These are phyloP conservation scores for Scutellaria galericulata DNA, from an alignment of 257 asterid species.

Conservation along the genomic window DNA sequence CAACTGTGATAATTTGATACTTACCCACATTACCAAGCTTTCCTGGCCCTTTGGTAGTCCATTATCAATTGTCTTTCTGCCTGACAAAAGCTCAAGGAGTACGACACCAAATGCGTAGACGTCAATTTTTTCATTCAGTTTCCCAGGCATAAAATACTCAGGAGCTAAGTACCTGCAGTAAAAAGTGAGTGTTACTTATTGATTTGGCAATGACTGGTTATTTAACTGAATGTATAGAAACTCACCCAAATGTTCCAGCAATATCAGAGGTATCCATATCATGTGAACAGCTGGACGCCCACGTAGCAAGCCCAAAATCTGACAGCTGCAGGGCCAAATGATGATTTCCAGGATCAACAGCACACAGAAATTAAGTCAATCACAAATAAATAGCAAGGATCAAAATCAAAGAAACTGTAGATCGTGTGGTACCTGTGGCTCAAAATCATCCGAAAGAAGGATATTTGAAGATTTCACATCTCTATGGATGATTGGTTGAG, in stretches of 20 bases:
- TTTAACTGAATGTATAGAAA: constrained; percentile 25
- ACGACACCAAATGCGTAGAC: constrained; percentile 86
- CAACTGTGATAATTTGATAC: constrained; percentile 33
- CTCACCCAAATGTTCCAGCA: constrained; percentile 93
- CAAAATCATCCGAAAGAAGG: constrained; percentile 76
- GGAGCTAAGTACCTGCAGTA: constrained; percentile 89
- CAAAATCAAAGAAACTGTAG: constrained; percentile 4
- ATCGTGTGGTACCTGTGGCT: constrained; percentile 63
- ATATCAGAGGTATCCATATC: constrained; percentile 62
- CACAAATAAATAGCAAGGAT: background rate
- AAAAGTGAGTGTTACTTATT: constrained; percentile 7
- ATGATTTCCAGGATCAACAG: constrained; percentile 16
- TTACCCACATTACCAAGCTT: constrained; percentile 86
- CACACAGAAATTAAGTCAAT: constrained; percentile 6
- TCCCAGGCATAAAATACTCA: constrained; percentile 78
- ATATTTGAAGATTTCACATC: constrained; percentile 91
- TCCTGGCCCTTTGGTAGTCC: constrained; percentile 63
- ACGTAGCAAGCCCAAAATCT: constrained; percentile 83
- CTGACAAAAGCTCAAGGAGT: constrained; percentile 87
- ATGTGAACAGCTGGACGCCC: constrained; percentile 63
- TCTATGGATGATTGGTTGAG: constrained; percentile 72
- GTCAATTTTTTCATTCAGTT: constrained; percentile 71
- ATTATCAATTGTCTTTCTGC: constrained; percentile 77
- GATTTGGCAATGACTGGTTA: constrained; percentile 23
- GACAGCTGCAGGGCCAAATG: constrained; percentile 56